Conservation (phyloP, 2,329 filamentous ascomycete genomes). For the Ustilaginoidea virens region DNA sequence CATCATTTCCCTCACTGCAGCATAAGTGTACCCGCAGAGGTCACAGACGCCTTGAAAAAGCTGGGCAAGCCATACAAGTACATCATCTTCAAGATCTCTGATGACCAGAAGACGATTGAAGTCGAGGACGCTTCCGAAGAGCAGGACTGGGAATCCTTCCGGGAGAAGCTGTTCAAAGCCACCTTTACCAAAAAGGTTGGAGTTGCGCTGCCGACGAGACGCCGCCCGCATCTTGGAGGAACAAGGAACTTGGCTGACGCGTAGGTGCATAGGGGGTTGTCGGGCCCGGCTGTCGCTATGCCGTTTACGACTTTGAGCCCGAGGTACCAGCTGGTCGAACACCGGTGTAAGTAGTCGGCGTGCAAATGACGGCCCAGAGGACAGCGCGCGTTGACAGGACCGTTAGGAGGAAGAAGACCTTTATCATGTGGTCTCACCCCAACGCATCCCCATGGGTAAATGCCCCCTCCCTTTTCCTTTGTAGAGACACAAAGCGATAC, state of each 20-base stretch:
- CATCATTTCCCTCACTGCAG: constrained; percentile 24
- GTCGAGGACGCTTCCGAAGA: constrained; percentile 58
- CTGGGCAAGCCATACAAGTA: constrained; percentile 69
- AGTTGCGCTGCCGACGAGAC: too few species aligned
- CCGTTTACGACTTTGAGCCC: constrained; percentile 76
- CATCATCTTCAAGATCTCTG: constrained; percentile 78
- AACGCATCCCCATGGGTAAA: constrained; percentile 63
- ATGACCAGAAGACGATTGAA: constrained; percentile 69
- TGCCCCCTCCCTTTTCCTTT: too few species aligned
- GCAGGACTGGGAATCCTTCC: constrained; percentile 57
- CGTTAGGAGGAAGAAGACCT: constrained; percentile 58
- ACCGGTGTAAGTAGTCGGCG: constrained; percentile 54
- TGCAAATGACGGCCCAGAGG: not conserved
- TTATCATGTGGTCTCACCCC: constrained; percentile 70
- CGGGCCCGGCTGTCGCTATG: constrained; percentile 62
- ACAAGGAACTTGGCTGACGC: not conserved
- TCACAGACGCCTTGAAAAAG: constrained; percentile 63
- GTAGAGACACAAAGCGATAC: too few species aligned
- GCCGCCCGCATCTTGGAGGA: not conserved
- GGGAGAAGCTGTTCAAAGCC: constrained; percentile 59
- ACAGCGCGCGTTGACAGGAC: constrained; percentile 8
- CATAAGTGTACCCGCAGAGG: constrained; percentile 57
- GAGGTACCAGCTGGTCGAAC: constrained; percentile 54
- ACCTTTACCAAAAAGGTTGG: too few species aligned
- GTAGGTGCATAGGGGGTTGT: constrained; percentile 29